A percentile compares a stretch with the other conserved stretches of the same genome.
Evolutionary conservation across 306 rosid species (phyloP).

Genomic region (Quercus rubra): DNA sequence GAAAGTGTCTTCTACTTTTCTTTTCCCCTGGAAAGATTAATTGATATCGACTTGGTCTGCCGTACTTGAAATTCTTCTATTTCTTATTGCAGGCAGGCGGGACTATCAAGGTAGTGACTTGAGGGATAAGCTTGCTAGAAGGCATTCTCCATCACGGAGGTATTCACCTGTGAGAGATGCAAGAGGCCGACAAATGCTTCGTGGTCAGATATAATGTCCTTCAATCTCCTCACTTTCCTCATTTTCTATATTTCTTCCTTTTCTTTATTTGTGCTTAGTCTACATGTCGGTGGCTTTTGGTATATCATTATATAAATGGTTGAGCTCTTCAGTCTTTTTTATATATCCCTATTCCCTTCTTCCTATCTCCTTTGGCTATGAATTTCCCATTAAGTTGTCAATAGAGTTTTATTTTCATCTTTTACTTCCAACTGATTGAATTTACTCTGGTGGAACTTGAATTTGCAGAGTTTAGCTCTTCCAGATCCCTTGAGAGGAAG

Average conservation of each 20-base stretch:
- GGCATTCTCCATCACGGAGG: slow-evolving; percentile 55
- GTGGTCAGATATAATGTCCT: slow-evolving; percentile 45
- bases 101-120: slow-evolving; percentile 65
- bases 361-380: background rate
- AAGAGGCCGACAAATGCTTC: slow-evolving; percentile 50
- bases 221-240: slow-evolving; percentile 17
- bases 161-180: slow-evolving; percentile 66
- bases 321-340: background rate
- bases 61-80: slow-evolving; percentile 21
- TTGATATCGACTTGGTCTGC: slow-evolving; percentile 15
- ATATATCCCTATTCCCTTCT: background rate
- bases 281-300: background rate
- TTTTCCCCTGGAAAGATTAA: slow-evolving; percentile 8
- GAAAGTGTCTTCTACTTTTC: slow-evolving; percentile 9
- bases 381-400: background rate
- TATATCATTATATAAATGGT: background rate
- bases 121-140: slow-evolving; percentile 79
- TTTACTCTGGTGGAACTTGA: slow-evolving; percentile 26
- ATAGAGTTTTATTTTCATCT: background rate
- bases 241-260: slow-evolving; percentile 15
- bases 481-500: slow-evolving; percentile 54
- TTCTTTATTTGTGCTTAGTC: background rate
- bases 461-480: slow-evolving; percentile 68
- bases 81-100: slow-evolving; percentile 59
- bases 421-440: background rate